A percentile compares a stretch with the other conserved stretches of the same genome.
Conservation (phyloP, 768 basidiomycete genomes). For the Boletus bicolor region DNA sequence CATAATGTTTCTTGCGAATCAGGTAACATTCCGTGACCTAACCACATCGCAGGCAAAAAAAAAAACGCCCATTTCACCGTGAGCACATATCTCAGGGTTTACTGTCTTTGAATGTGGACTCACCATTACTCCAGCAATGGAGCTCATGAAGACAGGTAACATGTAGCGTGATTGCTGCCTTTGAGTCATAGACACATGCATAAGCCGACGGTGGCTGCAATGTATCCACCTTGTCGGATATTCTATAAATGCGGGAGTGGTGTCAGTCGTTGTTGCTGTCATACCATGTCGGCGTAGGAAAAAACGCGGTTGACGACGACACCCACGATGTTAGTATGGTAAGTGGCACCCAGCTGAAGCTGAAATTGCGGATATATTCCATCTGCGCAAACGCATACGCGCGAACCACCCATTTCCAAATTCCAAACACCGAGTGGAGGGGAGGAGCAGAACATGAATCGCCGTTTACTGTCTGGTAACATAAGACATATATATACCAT, state of each 20-base stretch:
- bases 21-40: conserved; percentile 80
- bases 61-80: not conserved
- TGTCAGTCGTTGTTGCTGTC: not conserved
- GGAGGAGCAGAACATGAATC: conserved; percentile 6
- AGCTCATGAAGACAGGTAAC: conserved; percentile 82
- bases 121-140: conserved; percentile 80
- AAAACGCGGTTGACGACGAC: not conserved
- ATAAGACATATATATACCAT: conserved; percentile 25
- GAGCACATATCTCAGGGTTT: not conserved
- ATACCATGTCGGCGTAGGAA: not conserved
- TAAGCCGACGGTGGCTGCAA: conserved; percentile 75
- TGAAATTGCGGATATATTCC: conserved; percentile 80
- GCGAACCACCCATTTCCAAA: conserved; percentile 6
- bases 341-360: conserved; percentile 82
- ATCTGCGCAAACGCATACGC: conserved; percentile 36
- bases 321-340: conserved; percentile 69
- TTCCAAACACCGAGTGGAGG: not conserved
- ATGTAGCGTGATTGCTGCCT: conserved; percentile 71
- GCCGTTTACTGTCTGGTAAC: conserved; percentile 11
- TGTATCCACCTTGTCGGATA: conserved; percentile 80
- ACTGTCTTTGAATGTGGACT: conserved; percentile 6
- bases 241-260: conserved; percentile 40
- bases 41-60: not conserved
- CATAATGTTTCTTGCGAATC: conserved; percentile 65
- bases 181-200: conserved; percentile 74